Conservation (phyloP, 352 stramenopile genomes). For the Phytophthora cactorum region DNA sequence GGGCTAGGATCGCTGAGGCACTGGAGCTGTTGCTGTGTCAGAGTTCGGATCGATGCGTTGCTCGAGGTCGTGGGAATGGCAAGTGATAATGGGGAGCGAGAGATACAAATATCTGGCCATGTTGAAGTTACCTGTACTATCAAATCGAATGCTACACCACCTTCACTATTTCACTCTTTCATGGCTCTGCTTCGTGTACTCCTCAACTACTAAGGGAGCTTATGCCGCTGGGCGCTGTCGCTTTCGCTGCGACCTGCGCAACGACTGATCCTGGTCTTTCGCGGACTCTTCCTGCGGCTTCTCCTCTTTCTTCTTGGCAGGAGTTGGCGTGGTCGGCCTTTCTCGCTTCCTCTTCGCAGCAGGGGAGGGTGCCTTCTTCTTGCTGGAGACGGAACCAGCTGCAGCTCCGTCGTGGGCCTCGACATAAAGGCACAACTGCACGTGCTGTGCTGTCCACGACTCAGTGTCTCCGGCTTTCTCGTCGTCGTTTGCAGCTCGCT, state of each 20-base stretch:
- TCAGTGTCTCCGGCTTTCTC: slow-evolving; percentile 21
- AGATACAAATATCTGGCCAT: not conserved
- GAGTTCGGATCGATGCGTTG: slow-evolving; percentile 22
- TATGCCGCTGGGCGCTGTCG: slow-evolving; percentile 12
- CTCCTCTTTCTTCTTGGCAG: slow-evolving; percentile 15
- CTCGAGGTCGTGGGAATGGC: slow-evolving; percentile 5
- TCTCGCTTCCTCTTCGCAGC: slow-evolving; percentile 29
- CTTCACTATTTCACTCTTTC: not conserved
- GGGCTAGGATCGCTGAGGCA: slow-evolving; percentile 62
- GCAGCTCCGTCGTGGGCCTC: slow-evolving; percentile 29
- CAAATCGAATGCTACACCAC: slow-evolving; percentile 7
- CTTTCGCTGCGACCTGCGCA: slow-evolving; percentile 37
- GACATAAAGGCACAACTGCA: slow-evolving; percentile 79
- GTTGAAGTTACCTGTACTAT: slow-evolving; percentile 9
- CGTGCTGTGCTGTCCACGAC: slow-evolving; percentile 66
- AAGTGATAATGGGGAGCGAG: slow-evolving; percentile 11
- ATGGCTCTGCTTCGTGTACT: not conserved
- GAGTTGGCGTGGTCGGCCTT: slow-evolving; percentile 7
- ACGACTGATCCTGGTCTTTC: slow-evolving; percentile 5
- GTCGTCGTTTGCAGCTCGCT: slow-evolving; percentile 34
- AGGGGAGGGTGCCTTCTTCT: slow-evolving; percentile 14
- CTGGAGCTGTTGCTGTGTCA: slow-evolving; percentile 57
- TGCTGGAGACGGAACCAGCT: slow-evolving; percentile 3
- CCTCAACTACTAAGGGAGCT: not conserved
- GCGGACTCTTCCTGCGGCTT: slow-evolving; percentile 11